Percentiles rank a stretch among this genome's conserved stretches.
These are phyloP conservation scores for Aspergillus avenaceus DNA, from an alignment of 495 filamentous ascomycete species.

Conservation along the genomic window DNA sequence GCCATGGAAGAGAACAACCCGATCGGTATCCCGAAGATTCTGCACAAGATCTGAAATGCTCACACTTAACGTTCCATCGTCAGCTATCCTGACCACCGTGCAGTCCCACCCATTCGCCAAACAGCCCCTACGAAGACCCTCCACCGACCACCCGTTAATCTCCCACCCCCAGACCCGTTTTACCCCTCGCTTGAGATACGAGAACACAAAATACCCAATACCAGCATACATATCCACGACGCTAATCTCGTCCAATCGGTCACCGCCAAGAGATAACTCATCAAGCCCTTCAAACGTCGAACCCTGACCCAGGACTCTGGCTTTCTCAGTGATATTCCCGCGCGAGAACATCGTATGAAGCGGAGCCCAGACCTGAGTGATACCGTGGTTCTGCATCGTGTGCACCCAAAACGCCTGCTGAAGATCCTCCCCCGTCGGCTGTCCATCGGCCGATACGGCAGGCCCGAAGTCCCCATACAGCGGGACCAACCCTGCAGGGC, in stretches of 20 bases:
- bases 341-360: slow-evolving; percentile 87
- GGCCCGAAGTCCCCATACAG: slow-evolving; percentile 65
- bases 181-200: slow-evolving; percentile 68
- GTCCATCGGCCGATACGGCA: neutral
- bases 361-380: slow-evolving; percentile 84
- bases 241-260: slow-evolving; percentile 29
- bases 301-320: slow-evolving; percentile 54
- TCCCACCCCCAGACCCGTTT: slow-evolving; percentile 78
- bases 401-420: slow-evolving; percentile 66
- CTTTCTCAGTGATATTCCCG: slow-evolving; percentile 87
- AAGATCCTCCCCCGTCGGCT: slow-evolving; percentile 47
- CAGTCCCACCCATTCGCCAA: slow-evolving; percentile 61
- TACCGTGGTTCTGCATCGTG: slow-evolving; percentile 67
- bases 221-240: slow-evolving; percentile 87
- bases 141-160: slow-evolving; percentile 82
- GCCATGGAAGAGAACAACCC: slow-evolving; percentile 65
- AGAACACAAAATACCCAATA: slow-evolving; percentile 89
- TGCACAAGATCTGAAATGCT: slow-evolving; percentile 26
- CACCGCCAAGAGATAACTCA: slow-evolving; percentile 20
- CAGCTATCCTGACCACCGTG: slow-evolving; percentile 40
- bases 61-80: slow-evolving; percentile 17
- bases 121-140: slow-evolving; percentile 72
- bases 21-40: slow-evolving; percentile 25
- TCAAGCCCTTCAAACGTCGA: slow-evolving; percentile 26
- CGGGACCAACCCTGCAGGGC: slow-evolving; percentile 56